Percentiles rank a stretch among this genome's conserved stretches.
Conservation (phyloP, 139 green algal genomes). For the Micractinium sp. region DNA sequence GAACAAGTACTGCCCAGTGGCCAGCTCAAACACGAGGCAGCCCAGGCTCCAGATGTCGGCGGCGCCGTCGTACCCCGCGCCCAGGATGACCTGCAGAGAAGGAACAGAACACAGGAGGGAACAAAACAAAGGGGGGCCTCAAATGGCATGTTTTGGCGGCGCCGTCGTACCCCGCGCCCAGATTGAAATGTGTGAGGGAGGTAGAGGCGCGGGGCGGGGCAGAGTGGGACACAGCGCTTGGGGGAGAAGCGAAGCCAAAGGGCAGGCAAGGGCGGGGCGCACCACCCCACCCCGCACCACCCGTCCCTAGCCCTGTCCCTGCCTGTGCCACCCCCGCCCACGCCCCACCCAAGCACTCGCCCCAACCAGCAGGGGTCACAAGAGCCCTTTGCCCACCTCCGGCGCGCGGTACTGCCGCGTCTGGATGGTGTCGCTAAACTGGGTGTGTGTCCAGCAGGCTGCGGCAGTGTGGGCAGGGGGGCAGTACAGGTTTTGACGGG, state of each 20-base stretch:
- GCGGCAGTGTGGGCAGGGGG: not conserved
- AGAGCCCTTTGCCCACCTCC: conserved; percentile 58
- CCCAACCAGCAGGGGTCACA: not conserved
- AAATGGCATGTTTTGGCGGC: conserved; percentile 90
- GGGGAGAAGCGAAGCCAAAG: too few species aligned
- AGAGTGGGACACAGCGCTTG: not conserved
- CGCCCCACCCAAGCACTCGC: not conserved
- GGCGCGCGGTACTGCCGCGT: conserved; percentile 95
- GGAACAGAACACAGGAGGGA: not conserved
- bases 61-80: conserved; percentile 85
- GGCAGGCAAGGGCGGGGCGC: too few species aligned
- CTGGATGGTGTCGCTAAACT: conserved; percentile 98
- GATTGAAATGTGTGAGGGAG: conserved; percentile 51
- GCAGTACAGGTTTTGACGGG: too few species aligned
- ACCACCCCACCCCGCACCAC: too few species aligned
- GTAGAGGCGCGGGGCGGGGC: not conserved
- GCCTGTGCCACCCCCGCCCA: not conserved
- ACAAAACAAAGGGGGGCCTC: not conserved
- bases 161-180: conserved; percentile 87
- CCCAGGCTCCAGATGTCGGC: conserved; percentile 97
- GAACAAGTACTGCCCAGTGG: conserved; percentile 97
- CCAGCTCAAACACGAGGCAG: conserved; percentile 98
- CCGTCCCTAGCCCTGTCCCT: too few species aligned
- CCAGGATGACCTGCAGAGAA: conserved; percentile 75
- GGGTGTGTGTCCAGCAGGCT: conserved; percentile 95